Percentiles rank a stretch among this genome's conserved stretches.
phyloP scores from a whole-genome alignment of 768 basidiomycete genomes.

The Suillus clintonianus region DNA sequence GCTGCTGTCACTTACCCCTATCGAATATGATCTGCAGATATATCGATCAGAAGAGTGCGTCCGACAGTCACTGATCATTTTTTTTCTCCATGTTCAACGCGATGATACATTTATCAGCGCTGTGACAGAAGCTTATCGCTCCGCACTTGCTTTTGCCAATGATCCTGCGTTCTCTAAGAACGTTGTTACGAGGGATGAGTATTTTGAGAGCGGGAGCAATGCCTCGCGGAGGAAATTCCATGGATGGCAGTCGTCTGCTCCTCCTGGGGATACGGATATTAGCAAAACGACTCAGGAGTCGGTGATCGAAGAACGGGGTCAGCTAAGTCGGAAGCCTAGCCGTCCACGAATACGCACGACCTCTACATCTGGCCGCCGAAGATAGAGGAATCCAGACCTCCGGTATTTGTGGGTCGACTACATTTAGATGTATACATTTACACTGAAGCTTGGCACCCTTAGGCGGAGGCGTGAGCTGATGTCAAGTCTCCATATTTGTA shows the following conservation, averaged over 20 bases:
- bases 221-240: slow-evolving; percentile 76
- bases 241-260: slow-evolving; percentile 48
- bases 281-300: slow-evolving; percentile 15
- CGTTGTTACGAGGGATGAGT: slow-evolving; percentile 79
- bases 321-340: slow-evolving; percentile 27
- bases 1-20: slow-evolving; percentile 78
- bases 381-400: slow-evolving; percentile 12
- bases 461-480: neutral
- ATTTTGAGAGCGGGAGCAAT: slow-evolving; percentile 78
- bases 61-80: slow-evolving; percentile 10
- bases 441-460: neutral
- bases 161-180: slow-evolving; percentile 50
- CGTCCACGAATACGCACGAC: slow-evolving; percentile 25
- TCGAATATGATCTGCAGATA: slow-evolving; percentile 72
- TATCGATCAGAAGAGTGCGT: slow-evolving; percentile 76
- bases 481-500: slow-evolving; percentile 12
- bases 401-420: neutral
- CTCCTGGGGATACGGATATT: slow-evolving; percentile 24
- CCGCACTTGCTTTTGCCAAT: slow-evolving; percentile 59
- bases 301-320: slow-evolving; percentile 23
- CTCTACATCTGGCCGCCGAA: slow-evolving; percentile 26
- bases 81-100: slow-evolving; percentile 6
- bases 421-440: neutral
- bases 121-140: slow-evolving; percentile 63
- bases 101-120: slow-evolving; percentile 44